These are phyloP conservation scores for Rhodocollybia butyracea DNA, from an alignment of 768 basidiomycete genomes.

Conservation along the genomic window DNA sequence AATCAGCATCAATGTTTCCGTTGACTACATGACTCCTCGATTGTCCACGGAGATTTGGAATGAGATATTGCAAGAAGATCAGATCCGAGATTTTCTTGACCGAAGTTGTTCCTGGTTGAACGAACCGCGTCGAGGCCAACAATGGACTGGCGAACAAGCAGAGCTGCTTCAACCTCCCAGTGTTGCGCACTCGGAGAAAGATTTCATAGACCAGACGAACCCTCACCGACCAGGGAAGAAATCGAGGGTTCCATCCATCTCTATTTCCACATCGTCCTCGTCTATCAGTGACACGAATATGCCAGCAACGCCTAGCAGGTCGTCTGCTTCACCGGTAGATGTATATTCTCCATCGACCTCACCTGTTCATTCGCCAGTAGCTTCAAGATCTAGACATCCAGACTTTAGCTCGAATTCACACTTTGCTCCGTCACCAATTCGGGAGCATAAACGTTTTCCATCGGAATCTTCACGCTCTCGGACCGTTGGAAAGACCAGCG, in stretches of 20 bases:
- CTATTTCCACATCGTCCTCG: slow-evolving; percentile 2
- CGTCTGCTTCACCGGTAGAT: neutral
- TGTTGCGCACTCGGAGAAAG: neutral
- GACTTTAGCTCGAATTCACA: neutral
- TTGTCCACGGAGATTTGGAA: slow-evolving; percentile 20
- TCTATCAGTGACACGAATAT: slow-evolving; percentile 3
- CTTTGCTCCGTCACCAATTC: neutral
- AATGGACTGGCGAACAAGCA: slow-evolving; percentile 9
- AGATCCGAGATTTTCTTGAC: slow-evolving; percentile 9
- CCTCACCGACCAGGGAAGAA: neutral
- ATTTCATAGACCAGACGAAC: neutral
- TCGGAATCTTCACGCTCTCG: neutral
- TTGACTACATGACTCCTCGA: slow-evolving; percentile 25
- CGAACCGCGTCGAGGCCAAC: neutral
- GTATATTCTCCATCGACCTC: neutral
- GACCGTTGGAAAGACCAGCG: neutral
- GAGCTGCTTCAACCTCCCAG: too few species aligned
- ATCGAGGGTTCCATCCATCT: neutral
- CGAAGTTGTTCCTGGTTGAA: neutral
- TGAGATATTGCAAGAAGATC: slow-evolving; percentile 13
- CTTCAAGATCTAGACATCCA: neutral
- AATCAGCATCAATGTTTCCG: slow-evolving; percentile 26
- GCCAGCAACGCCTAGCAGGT: neutral
- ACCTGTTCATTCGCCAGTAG: neutral
- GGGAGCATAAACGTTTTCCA: neutral